These are phyloP conservation scores for Lipomyces spencermartinsiae DNA, from an alignment of 805 yeast species.

Conservation along the genomic window DNA sequence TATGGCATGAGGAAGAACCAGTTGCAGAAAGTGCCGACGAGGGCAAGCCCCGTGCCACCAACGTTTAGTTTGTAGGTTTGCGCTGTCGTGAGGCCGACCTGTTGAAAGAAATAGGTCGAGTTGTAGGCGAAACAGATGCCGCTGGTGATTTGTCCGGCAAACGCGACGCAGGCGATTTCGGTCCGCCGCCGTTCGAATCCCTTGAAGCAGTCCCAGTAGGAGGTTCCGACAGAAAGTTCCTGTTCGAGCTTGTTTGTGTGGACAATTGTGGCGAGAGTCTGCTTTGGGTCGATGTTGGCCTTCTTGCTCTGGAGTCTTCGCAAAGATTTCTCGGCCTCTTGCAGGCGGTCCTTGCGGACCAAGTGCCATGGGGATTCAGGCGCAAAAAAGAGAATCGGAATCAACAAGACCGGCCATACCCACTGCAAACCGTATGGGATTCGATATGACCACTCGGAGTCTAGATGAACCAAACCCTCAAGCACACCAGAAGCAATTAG, in stretches of 20 bases:
- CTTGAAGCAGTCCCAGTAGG: slow-evolving; percentile 31
- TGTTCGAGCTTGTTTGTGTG: slow-evolving; percentile 26
- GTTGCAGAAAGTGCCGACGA: slow-evolving; percentile 48
- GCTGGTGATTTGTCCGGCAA: slow-evolving; percentile 48
- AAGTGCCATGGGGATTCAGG: slow-evolving; percentile 38
- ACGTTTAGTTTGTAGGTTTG: slow-evolving; percentile 55
- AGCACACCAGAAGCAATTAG: slow-evolving; percentile 61
- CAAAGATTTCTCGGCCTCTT: slow-evolving; percentile 14
- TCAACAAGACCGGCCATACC: slow-evolving; percentile 58
- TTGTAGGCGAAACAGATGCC: slow-evolving; percentile 44
- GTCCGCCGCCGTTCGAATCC: slow-evolving; percentile 36
- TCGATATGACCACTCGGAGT: slow-evolving; percentile 53
- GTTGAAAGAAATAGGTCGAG: slow-evolving; percentile 55
- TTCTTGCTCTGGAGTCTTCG: not conserved
- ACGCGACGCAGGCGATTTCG: slow-evolving; percentile 47
- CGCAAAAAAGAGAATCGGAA: slow-evolving; percentile 58
- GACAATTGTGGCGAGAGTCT: slow-evolving; percentile 15
- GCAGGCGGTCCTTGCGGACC: slow-evolving; percentile 17
- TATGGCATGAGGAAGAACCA: slow-evolving; percentile 40
- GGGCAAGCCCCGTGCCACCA: slow-evolving; percentile 47
- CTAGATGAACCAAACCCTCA: slow-evolving; percentile 46
- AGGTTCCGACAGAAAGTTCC: slow-evolving; percentile 14
- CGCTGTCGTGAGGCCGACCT: slow-evolving; percentile 47
- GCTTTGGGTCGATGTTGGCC: not conserved
- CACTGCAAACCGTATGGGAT: slow-evolving; percentile 67